phyloP scores from a whole-genome alignment of 352 stramenopile species.

The Pythium aphanidermatum region DNA sequence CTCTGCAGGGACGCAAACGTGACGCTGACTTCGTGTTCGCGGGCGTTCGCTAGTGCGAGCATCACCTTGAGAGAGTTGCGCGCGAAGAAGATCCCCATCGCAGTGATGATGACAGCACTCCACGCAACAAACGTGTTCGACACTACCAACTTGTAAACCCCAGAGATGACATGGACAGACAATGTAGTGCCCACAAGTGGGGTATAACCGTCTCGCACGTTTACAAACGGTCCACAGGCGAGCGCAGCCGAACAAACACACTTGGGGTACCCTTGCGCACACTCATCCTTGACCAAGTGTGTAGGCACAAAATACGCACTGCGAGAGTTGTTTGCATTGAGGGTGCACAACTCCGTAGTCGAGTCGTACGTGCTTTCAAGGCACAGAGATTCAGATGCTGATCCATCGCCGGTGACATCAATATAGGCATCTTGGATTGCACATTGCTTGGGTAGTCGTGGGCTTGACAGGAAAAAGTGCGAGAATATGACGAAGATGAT shows the following conservation, averaged over 20 bases:
- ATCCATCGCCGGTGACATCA: conserved; percentile 1
- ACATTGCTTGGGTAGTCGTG: conserved; percentile 48
- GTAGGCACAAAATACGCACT: conserved; percentile 40
- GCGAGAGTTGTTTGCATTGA: conserved; percentile 24
- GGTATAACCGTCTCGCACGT: conserved; percentile 32
- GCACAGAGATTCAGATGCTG: conserved; percentile 22
- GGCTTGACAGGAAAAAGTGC: conserved; percentile 53
- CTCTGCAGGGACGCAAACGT: conserved; percentile 47
- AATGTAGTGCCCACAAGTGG: conserved; percentile 27
- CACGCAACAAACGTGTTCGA: conserved; percentile 36
- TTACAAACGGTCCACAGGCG: conserved; percentile 55
- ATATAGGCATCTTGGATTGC: conserved; percentile 38
- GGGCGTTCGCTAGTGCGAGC: conserved; percentile 31
- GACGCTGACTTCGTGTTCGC: conserved; percentile 41
- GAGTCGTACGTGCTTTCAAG: conserved; percentile 23
- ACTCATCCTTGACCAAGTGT: conserved; percentile 20
- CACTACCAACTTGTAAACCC: conserved; percentile 27
- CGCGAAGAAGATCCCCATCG: conserved; percentile 40
- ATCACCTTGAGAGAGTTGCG: conserved; percentile 52
- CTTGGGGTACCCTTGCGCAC: conserved; percentile 36
- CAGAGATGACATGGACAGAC: conserved; percentile 23
- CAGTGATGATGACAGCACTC: conserved; percentile 24
- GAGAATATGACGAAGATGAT: conserved; percentile 53
- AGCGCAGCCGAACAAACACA: conserved; percentile 42
- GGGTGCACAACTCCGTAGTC: conserved; percentile 24